Percentiles rank a stretch among this genome's conserved stretches.
These are phyloP conservation scores for Dalechampia spathulata DNA, from an alignment of 441 rosid genomes.

Conservation along the genomic window DNA sequence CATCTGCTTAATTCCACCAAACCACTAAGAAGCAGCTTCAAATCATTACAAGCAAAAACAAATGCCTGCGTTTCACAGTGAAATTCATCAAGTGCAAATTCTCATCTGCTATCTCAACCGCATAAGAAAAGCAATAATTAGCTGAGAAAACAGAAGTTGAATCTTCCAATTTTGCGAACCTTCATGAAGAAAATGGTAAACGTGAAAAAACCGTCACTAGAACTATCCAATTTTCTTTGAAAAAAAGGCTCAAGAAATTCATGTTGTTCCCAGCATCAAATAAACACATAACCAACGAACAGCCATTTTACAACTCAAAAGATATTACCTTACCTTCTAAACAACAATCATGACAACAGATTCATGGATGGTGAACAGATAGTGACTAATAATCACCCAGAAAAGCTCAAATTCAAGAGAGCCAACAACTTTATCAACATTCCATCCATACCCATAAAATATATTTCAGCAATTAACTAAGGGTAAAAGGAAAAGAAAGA, in stretches of 20 bases:
- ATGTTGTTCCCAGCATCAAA: too few species aligned
- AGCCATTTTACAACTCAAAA: too few species aligned
- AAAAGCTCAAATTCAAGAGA: not conserved
- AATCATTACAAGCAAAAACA: not conserved
- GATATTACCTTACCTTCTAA: not conserved
- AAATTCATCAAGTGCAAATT: not conserved
- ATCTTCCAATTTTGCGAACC: not conserved
- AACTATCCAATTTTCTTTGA: too few species aligned
- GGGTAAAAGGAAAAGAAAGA: too few species aligned
- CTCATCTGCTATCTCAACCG: too few species aligned
- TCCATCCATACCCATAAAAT: not conserved
- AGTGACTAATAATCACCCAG: not conserved
- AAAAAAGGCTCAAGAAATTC: too few species aligned
- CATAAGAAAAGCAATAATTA: not conserved
- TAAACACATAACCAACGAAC: too few species aligned
- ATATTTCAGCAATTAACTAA: not conserved
- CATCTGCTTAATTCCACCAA: conserved; percentile 22
- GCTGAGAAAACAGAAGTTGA: not conserved
- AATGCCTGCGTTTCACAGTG: not conserved
- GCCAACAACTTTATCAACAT: not conserved
- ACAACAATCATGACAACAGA: not conserved
- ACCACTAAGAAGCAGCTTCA: not conserved
- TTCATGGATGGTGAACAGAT: not conserved
- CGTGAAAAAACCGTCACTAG: too few species aligned
- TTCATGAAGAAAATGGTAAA: not conserved